phyloP scores from a whole-genome alignment of 2,329 filamentous ascomycete species.

The Orbilia javanica region DNA sequence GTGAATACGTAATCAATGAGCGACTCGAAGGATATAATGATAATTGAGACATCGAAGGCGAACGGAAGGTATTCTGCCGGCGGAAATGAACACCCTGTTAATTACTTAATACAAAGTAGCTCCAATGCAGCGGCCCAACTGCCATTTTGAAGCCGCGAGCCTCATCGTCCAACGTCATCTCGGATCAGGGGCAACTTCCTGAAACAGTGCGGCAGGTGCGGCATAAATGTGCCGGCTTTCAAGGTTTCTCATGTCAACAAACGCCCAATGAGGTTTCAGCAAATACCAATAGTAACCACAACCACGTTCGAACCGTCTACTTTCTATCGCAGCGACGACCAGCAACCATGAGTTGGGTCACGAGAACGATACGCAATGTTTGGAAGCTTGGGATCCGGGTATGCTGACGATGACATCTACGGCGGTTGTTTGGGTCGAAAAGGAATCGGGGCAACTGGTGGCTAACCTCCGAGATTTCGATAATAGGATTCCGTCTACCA shows the following conservation, averaged over 20 bases:
- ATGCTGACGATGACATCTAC: background rate
- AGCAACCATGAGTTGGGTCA: conserved; percentile 50
- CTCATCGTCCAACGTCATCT: conserved; percentile 35
- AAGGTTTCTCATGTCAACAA: background rate
- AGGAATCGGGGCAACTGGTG: background rate
- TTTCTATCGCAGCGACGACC: conserved; percentile 4
- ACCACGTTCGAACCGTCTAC: background rate
- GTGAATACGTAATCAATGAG: conserved; percentile 28
- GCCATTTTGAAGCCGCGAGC: conserved; percentile 16
- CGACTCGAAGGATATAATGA: conserved; percentile 39
- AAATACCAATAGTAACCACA: conserved; percentile 30
- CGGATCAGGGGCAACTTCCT: background rate
- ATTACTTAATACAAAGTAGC: background rate
- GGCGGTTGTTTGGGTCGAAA: background rate
- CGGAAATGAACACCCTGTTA: conserved; percentile 56
- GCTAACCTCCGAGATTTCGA: conserved; percentile 37
- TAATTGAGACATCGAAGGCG: conserved; percentile 4
- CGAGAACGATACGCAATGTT: conserved; percentile 50
- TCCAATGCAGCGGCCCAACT: too few species aligned
- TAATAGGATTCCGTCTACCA: conserved; percentile 49
- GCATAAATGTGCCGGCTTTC: conserved; percentile 21
- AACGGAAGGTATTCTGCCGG: conserved; percentile 20
- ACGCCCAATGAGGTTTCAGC: conserved; percentile 31
- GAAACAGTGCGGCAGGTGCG: conserved; percentile 35
- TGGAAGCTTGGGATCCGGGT: conserved; percentile 43